Percentiles rank a stretch among this genome's conserved stretches.
These are phyloP conservation scores for Pachysandra terminalis DNA, from an alignment of 164 flowering plant genomes.

Conservation along the genomic window DNA sequence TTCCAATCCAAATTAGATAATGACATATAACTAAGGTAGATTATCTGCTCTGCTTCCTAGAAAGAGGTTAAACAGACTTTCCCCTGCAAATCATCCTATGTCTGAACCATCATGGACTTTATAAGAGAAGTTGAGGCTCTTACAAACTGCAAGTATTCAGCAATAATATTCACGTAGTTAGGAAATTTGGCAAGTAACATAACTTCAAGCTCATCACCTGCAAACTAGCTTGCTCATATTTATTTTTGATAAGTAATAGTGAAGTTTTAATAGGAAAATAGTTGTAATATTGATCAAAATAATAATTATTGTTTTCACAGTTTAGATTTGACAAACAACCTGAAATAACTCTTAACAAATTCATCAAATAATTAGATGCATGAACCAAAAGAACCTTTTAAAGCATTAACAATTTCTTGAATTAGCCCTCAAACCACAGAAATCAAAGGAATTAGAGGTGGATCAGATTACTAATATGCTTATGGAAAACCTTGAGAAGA, in stretches of 20 bases:
- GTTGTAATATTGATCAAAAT: too few species aligned
- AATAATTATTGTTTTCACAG: too few species aligned
- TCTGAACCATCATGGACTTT: too few species aligned
- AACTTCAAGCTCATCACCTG: neutral
- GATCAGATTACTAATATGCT: neutral
- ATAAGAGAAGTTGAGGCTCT: neutral
- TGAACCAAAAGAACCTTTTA: too few species aligned
- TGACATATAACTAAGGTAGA: neutral
- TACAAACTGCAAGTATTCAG: neutral
- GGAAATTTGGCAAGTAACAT: neutral
- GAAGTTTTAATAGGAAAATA: too few species aligned
- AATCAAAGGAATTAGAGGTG: neutral
- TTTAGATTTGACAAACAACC: too few species aligned
- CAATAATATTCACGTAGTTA: neutral
- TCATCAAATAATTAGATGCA: too few species aligned
- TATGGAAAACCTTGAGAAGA: neutral
- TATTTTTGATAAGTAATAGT: too few species aligned
- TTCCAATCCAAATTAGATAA: neutral
- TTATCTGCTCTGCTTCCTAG: neutral
- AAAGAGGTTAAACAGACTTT: neutral
- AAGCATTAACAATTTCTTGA: too few species aligned
- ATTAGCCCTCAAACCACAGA: neutral
- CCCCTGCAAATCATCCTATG: too few species aligned
- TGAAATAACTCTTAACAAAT: too few species aligned
- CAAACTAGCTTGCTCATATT: too few species aligned